phyloP scores from a whole-genome alignment of 768 basidiomycete species.

The Leccinum fibrillosum region DNA sequence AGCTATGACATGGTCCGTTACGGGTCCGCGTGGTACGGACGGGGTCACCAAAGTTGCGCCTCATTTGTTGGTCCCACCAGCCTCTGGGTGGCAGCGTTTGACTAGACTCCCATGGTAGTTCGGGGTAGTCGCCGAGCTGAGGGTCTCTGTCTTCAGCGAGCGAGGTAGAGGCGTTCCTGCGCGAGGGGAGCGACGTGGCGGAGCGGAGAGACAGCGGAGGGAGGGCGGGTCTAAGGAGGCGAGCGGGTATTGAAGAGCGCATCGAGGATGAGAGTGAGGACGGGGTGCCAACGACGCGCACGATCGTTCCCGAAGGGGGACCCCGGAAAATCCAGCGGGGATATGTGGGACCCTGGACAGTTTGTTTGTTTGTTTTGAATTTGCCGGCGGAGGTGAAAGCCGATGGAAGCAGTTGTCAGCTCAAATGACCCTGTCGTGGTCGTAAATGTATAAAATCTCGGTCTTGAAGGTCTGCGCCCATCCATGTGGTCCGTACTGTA shows the following conservation, averaged over 20 bases:
- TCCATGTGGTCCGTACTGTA: constrained; percentile 15
- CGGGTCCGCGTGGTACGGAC: constrained; percentile 38
- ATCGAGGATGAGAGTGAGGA: constrained; percentile 17
- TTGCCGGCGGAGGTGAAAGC: constrained; percentile 11
- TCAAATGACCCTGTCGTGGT: constrained; percentile 18
- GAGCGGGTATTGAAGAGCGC: constrained; percentile 7
- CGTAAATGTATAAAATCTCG: constrained; percentile 15
- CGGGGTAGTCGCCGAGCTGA: constrained; percentile 70
- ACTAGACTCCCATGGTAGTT: constrained; percentile 62
- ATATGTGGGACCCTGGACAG: constrained; percentile 22
- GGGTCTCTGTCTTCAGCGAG: constrained; percentile 48
- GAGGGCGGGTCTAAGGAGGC: constrained; percentile 15
- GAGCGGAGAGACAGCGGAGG: not conserved
- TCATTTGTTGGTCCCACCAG: constrained; percentile 74
- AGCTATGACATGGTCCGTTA: constrained; percentile 7
- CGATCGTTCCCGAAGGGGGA: constrained; percentile 11
- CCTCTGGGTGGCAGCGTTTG: constrained; percentile 62
- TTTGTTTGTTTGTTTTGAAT: constrained; percentile 1
- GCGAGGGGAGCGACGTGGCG: not conserved
- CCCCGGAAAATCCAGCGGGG: constrained; percentile 13
- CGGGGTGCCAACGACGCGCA: not conserved
- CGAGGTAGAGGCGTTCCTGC: constrained; percentile 16
- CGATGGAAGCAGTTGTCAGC: constrained; percentile 7
- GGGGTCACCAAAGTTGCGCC: constrained; percentile 79
- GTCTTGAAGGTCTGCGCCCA: constrained; percentile 16